Conservation (phyloP, 345 rosid species). For the Cardamine occulta region DNA sequence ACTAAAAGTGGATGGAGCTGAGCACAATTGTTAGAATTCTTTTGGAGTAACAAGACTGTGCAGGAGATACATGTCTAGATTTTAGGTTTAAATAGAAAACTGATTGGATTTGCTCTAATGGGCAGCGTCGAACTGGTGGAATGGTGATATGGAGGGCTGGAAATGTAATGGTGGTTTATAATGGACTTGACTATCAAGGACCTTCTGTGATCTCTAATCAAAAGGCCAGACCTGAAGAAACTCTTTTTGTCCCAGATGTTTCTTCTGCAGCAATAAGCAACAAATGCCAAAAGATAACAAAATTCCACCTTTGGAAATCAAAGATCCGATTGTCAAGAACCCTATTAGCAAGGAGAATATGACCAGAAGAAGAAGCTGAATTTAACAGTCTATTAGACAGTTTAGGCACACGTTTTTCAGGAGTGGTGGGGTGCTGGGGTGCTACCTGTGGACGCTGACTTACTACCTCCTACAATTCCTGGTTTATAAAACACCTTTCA, state of each 20-base stretch:
- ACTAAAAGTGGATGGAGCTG: slow-evolving; percentile 19
- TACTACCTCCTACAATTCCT: slow-evolving; percentile 78
- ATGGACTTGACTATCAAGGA: slow-evolving; percentile 77
- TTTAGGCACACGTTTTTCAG: slow-evolving; percentile 88
- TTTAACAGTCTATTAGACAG: slow-evolving; percentile 73
- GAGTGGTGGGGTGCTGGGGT: slow-evolving; percentile 99
- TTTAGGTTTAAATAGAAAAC: slow-evolving; percentile 3
- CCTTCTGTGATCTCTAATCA: slow-evolving; percentile 56
- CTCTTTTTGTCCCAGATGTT: slow-evolving; percentile 74
- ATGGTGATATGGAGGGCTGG: slow-evolving; percentile 98
- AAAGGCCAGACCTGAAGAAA: slow-evolving; percentile 50
- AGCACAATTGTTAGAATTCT: neutral
- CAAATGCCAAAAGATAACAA: slow-evolving; percentile 42
- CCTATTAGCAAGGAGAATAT: slow-evolving; percentile 45
- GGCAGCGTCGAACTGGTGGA: slow-evolving; percentile 96
- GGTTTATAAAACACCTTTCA: slow-evolving; percentile 92
- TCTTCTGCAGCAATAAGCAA: slow-evolving; percentile 51
- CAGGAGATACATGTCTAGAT: slow-evolving; percentile 36
- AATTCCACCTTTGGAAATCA: slow-evolving; percentile 45
- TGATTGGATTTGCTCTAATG: slow-evolving; percentile 47
- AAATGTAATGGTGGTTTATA: slow-evolving; percentile 92
- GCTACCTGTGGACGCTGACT: slow-evolving; percentile 94
- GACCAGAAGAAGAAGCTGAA: slow-evolving; percentile 88
- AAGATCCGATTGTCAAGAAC: slow-evolving; percentile 46
- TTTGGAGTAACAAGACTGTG: slow-evolving; percentile 23